Conservation (phyloP, 306 rosid species). For the Fragaria ananassa region DNA sequence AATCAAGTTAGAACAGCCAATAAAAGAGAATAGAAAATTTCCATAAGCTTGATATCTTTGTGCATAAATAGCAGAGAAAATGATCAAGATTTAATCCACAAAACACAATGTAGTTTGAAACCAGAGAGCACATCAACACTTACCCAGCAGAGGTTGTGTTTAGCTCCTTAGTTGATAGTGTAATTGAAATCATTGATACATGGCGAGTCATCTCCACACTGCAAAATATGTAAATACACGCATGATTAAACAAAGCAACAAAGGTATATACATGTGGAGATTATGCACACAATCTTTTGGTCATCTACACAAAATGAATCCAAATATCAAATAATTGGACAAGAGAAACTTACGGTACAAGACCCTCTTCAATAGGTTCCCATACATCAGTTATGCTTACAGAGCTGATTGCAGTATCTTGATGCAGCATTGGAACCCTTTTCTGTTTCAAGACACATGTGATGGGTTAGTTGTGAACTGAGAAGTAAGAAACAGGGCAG, state of each 20-base stretch:
- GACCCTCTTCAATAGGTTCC: constrained; percentile 99
- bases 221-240: constrained; percentile 32
- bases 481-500: neutral
- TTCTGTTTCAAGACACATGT: constrained; percentile 49
- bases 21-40: neutral
- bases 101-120: neutral
- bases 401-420: constrained; percentile 84
- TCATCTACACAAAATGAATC: neutral
- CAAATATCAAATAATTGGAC: neutral
- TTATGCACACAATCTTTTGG: neutral
- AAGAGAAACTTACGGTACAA: constrained; percentile 71
- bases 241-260: neutral
- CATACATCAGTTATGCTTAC: constrained; percentile 92
- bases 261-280: neutral
- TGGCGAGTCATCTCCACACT: constrained; percentile 99
- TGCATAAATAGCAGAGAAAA: neutral
- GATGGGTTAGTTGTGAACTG: constrained; percentile 8
- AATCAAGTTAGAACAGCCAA: neutral
- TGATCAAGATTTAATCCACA: neutral
- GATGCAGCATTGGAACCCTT: constrained; percentile 67
- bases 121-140: constrained; percentile 19
- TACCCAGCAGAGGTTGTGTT: constrained; percentile 84
- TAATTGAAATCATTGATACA: constrained; percentile 92
- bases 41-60: neutral
- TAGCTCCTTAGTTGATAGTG: constrained; percentile 67